A percentile compares a stretch with the other conserved stretches of the same genome.
Conservation (phyloP, 2,329 filamentous ascomycete genomes). For the Ophiostoma sp. region DNA sequence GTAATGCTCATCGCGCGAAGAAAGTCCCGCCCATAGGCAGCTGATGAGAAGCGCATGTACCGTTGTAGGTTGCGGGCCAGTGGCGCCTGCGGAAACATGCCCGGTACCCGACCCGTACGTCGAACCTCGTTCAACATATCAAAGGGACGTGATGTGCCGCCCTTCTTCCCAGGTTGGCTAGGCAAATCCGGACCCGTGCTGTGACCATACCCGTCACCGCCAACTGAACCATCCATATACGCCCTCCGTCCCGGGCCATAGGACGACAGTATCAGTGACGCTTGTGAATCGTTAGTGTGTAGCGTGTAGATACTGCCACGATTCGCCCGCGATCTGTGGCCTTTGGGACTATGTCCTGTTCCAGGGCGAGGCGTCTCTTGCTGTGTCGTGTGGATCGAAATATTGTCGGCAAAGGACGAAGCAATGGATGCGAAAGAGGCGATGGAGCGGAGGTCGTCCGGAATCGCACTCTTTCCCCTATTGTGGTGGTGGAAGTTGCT, state of each 20-base stretch:
- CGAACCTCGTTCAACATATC: constrained; percentile 50
- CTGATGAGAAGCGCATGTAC: constrained; percentile 67
- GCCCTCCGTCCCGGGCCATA: constrained; percentile 39
- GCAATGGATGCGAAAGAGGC: constrained; percentile 51
- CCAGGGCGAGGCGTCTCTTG: constrained; percentile 14
- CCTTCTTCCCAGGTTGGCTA: neutral
- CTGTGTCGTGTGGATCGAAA: constrained; percentile 49
- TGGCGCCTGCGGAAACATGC: constrained; percentile 60
- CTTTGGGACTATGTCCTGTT: constrained; percentile 32
- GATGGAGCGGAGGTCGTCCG: constrained; percentile 49
- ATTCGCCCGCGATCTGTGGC: constrained; percentile 39
- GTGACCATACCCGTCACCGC: neutral
- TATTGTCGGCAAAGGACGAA: constrained; percentile 57
- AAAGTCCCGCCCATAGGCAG: constrained; percentile 65
- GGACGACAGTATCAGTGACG: constrained; percentile 53
- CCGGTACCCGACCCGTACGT: constrained; percentile 55
- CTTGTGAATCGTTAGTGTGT: constrained; percentile 56
- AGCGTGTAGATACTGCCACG: constrained; percentile 62
- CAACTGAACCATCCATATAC: constrained; percentile 36
- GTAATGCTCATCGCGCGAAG: constrained; percentile 63
- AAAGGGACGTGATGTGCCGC: constrained; percentile 30
- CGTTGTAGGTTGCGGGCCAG: constrained; percentile 62
- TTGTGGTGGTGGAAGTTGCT: constrained; percentile 13
- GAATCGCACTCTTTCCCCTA: constrained; percentile 17
- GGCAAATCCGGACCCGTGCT: neutral